Conservation (phyloP, 176 grass and related monocot species). For the Zizania latifolia region DNA sequence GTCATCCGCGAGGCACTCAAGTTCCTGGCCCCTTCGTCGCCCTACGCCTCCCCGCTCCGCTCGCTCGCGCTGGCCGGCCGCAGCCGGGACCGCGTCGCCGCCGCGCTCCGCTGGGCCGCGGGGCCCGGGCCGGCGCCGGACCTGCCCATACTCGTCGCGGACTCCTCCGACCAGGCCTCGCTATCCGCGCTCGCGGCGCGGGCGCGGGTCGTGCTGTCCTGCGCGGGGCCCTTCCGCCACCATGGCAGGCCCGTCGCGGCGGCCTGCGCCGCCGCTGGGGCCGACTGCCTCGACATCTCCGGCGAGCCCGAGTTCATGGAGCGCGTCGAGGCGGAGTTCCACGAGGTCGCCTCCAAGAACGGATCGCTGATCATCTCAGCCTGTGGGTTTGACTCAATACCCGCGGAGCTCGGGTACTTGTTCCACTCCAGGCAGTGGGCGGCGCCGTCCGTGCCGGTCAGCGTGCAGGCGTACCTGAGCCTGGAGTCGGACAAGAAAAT, state of each 20-base stretch:
- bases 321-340: conserved; percentile 61
- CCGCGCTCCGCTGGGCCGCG: conserved; percentile 57
- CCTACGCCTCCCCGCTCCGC: conserved; percentile 29
- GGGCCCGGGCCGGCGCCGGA: conserved; percentile 19
- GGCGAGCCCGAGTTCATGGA: conserved; percentile 95
- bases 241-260: conserved; percentile 58
- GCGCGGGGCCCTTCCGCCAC: conserved; percentile 68
- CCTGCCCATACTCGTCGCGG: conserved; percentile 56
- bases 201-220: conserved; percentile 53
- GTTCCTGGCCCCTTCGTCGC: conserved; percentile 38
- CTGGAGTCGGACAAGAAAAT: conserved; percentile 59
- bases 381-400: conserved; percentile 87
- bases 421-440: conserved; percentile 65
- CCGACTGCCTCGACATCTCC: conserved; percentile 78
- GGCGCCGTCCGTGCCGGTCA: conserved; percentile 38
- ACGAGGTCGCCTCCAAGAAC: conserved; percentile 32
- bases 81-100: conserved; percentile 48
- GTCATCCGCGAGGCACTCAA: conserved; percentile 79
- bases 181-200: conserved; percentile 46
- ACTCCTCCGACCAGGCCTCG: conserved; percentile 56
- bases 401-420: conserved; percentile 67
- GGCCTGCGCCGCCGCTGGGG: conserved; percentile 49
- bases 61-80: conserved; percentile 68
- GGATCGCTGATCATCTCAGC: conserved; percentile 70
- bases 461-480: conserved; percentile 54